Evolutionary conservation across 1,139 yeast species (phyloP), one percentile per base, ranked within the genome.

Genomic region (Geotrichum siamense): DNA sequence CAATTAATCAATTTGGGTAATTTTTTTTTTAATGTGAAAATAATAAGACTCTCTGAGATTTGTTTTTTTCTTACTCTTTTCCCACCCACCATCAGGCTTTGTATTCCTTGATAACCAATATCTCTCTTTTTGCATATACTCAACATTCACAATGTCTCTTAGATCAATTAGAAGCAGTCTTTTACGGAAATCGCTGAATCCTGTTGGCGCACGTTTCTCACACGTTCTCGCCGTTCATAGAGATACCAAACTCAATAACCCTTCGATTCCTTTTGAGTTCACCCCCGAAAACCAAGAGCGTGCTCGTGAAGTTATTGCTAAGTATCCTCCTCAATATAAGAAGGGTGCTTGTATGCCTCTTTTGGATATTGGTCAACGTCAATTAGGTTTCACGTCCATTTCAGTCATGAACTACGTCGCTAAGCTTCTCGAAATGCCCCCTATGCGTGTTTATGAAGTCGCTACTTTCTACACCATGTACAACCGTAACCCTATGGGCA

Each of bases 371-470:
- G 95, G 94, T 37, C 95, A 85, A 67, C 83, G 94, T 60, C 95
- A 85, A 67, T 71, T 73, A 48, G 95, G 95, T 0, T 85, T 81
- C 70, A 82, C 94, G 39, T 82, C 94, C 39, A 83, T 86, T 54
- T 74, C 89, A 22, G 95, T 87, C 51, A 84, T 91, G 91, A 86
- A 89, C 69, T 87, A 89, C 62, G 94, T 85, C 36, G 95, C 94
- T 49, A 78, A 81, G 65, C 61, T 82, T 59, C 74, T 84, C 59
- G 91, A 84, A 59, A 82, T 85, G 81, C 95, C 95, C 26, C 94
- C 94, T 52, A 85, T 85, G 95, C 78, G 95, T 69, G 95, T 85
- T 26, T 85, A 85, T 64, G 95, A 85, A 64, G 95, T 85, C 50
- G 95, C 95, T 33, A 82, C 94, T 39, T 85, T 85, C 69, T 85